Conservation (phyloP, 441 rosid genomes). For the Corymbia citriodora region DNA sequence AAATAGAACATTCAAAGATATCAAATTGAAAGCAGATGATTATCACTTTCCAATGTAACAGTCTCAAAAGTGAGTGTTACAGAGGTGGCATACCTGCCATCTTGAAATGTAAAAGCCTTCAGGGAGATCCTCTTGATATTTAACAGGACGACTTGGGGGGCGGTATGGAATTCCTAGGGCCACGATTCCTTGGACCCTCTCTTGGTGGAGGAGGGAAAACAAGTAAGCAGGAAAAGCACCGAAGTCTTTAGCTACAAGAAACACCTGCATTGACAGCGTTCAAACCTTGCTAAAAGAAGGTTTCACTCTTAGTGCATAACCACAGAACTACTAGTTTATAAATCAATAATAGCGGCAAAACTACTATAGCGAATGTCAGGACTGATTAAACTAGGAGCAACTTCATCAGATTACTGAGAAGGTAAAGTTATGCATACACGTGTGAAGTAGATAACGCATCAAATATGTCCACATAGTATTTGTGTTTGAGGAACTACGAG, state of each 20-base stretch:
- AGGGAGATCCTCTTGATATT: slow-evolving; percentile 19
- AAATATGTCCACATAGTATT: neutral
- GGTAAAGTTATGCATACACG: neutral
- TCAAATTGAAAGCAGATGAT: neutral
- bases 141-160: slow-evolving; percentile 12
- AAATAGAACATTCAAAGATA: neutral
- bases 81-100: slow-evolving; percentile 30
- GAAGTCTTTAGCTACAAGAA: slow-evolving; percentile 44
- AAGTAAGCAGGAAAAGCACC: slow-evolving; percentile 33
- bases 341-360: neutral
- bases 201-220: slow-evolving; percentile 29
- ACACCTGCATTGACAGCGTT: slow-evolving; percentile 22
- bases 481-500: neutral
- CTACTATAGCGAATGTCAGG: neutral
- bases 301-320: neutral
- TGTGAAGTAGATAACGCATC: neutral
- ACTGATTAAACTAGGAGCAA: neutral
- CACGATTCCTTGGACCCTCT: slow-evolving; percentile 30
- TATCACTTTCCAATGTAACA: neutral
- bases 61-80: neutral
- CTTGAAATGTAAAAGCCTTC: slow-evolving; percentile 43
- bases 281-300: neutral
- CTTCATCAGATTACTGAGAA: neutral
- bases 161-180: slow-evolving; percentile 37
- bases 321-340: neutral